phyloP scores from a whole-genome alignment of 2,329 filamentous ascomycete species.

The Myriosclerotinia scirpicola region DNA sequence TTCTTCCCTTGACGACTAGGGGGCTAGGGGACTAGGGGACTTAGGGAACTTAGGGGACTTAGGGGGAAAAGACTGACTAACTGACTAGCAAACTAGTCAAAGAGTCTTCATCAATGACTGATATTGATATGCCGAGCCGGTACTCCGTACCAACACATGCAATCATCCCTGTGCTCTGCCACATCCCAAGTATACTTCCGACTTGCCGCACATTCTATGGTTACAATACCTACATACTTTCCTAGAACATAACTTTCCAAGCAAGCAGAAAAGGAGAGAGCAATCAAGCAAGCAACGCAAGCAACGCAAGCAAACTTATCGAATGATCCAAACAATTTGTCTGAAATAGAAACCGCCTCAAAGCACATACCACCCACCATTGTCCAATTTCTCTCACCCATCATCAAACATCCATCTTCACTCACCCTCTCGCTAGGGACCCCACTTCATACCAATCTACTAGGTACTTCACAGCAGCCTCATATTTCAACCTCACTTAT shows the following conservation, averaged over 20 bases:
- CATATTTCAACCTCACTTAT: neutral
- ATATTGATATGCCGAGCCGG: neutral
- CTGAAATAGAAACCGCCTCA: conserved; percentile 3
- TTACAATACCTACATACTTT: conserved; percentile 12
- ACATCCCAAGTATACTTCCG: conserved; percentile 24
- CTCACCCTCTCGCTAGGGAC: neutral
- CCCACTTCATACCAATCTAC: neutral
- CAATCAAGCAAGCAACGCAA: conserved; percentile 14
- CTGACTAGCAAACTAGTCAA: conserved; percentile 4
- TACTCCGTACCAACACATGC: conserved; percentile 15
- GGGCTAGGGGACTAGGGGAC: neutral
- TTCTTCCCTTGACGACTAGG: neutral
- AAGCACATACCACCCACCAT: too few relatives aligned
- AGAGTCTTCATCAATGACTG: conserved; percentile 6
- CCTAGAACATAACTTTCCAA: neutral
- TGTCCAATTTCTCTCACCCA: too few relatives aligned
- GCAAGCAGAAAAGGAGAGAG: neutral
- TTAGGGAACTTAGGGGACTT: neutral
- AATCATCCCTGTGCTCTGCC: conserved; percentile 19
- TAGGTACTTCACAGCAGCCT: neutral
- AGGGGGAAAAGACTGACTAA: neutral
- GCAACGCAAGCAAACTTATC: conserved; percentile 7
- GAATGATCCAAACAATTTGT: neutral
- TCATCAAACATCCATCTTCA: conserved; percentile 10
- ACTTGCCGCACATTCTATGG: conserved; percentile 1